These are phyloP conservation scores for Uromyces viciae-fabae DNA, from an alignment of 1,284 basidiomycete genomes.

Conservation along the genomic window DNA sequence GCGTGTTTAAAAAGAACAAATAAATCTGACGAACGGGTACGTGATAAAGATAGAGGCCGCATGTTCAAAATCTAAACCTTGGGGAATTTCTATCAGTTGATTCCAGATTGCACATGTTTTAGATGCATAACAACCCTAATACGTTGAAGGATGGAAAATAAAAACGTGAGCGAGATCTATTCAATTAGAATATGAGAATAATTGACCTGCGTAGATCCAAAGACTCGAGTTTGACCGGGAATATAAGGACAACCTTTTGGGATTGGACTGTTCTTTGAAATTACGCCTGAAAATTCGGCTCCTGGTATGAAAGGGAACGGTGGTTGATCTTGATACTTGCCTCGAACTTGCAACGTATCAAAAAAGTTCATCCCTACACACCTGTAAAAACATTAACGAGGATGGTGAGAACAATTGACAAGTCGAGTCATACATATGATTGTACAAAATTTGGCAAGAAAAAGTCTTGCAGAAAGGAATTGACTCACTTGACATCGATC, in stretches of 20 bases:
- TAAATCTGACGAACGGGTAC: conserved; percentile 40
- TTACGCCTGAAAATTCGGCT: conserved; percentile 73
- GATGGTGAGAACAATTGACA: background rate
- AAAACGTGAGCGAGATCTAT: background rate
- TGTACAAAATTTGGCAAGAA: conserved; percentile 56
- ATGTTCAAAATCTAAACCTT: conserved; percentile 65
- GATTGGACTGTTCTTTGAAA: conserved; percentile 70
- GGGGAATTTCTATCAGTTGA: conserved; percentile 63
- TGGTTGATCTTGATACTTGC: conserved; percentile 52
- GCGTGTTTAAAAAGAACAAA: no score
- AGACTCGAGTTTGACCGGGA: conserved; percentile 77
- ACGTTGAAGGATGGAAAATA: no score
- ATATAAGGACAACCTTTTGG: conserved; percentile 75
- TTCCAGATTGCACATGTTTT: conserved; percentile 61
- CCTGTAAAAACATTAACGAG: conserved; percentile 62
- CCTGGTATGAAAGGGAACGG: conserved; percentile 52
- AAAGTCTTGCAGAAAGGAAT: background rate
- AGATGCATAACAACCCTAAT: conserved; percentile 20
- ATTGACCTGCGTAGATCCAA: conserved; percentile 75
- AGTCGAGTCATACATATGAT: conserved; percentile 74
- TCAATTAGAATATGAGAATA: no score
- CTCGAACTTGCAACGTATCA: conserved; percentile 51
- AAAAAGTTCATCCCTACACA: conserved; percentile 56
- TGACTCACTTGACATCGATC: conserved; percentile 33
- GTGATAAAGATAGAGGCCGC: conserved; percentile 58